Evolutionary conservation across 2,329 filamentous ascomycete genomes (phyloP).

Genomic region (Pseudocercospora macadamiae): DNA sequence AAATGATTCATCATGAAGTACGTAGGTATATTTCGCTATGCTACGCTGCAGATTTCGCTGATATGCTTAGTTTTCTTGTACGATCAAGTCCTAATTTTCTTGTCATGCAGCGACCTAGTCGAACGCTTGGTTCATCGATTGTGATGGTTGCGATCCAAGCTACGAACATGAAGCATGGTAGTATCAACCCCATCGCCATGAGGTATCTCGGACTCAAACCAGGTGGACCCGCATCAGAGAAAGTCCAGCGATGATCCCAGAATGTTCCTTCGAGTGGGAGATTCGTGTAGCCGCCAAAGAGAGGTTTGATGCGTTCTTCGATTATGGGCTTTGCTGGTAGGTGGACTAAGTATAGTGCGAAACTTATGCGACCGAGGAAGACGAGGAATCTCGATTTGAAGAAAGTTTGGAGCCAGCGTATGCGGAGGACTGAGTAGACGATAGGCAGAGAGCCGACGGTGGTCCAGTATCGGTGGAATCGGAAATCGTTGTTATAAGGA

Average conservation of each 20-base stretch:
- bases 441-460: neutral
- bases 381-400: neutral
- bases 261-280: neutral
- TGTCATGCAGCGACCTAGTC: slow-evolving; percentile 61
- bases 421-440: slow-evolving; percentile 1
- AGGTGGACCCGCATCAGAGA: neutral
- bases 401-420: slow-evolving; percentile 5
- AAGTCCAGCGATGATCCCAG: neutral
- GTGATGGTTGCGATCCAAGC: slow-evolving; percentile 60
- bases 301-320: neutral
- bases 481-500: neutral
- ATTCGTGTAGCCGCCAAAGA: slow-evolving; percentile 34
- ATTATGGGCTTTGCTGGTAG: neutral
- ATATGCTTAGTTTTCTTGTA: neutral
- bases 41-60: neutral
- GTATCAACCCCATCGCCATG: slow-evolving; percentile 53
- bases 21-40: neutral
- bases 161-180: slow-evolving; percentile 59
- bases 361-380: slow-evolving; percentile 7
- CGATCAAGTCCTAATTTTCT: slow-evolving; percentile 14
- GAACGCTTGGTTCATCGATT: slow-evolving; percentile 59
- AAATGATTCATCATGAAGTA: neutral
- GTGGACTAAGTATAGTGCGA: slow-evolving; percentile 5
- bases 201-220: slow-evolving; percentile 4
- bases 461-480: slow-evolving; percentile 15